Conservation (phyloP, 345 rosid genomes). For the Eucalyptus cloeziana region DNA sequence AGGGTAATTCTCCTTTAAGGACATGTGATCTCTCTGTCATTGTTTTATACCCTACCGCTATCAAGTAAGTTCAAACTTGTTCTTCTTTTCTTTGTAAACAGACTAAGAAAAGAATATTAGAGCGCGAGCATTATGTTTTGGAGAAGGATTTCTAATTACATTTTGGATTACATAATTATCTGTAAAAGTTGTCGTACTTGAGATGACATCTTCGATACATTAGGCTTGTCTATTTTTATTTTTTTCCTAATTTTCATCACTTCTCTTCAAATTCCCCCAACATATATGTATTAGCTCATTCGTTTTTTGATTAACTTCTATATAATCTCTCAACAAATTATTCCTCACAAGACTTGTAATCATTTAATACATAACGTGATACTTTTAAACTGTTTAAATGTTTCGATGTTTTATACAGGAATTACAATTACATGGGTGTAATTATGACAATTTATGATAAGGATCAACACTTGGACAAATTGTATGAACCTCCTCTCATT, state of each 20-base stretch:
- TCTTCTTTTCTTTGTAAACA: background rate
- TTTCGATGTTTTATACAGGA: background rate
- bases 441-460: background rate
- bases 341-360: accelerated
- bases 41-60: background rate
- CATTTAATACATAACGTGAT: background rate
- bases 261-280: background rate
- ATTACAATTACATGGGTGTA: background rate
- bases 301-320: background rate
- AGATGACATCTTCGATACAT: background rate
- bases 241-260: background rate
- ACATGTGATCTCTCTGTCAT: background rate
- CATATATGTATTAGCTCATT: background rate
- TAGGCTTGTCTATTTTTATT: background rate
- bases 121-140: background rate
- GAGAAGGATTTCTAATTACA: background rate
- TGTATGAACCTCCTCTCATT: background rate
- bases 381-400: background rate
- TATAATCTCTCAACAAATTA: background rate
- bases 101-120: background rate
- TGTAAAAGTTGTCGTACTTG: background rate
- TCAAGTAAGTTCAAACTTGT: background rate
- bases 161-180: background rate
- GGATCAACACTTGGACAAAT: background rate
- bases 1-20: background rate